Base-by-base conservation (phyloP, 345 rosid genomes). In the Xanthoceras sorbifolium region DNA sequence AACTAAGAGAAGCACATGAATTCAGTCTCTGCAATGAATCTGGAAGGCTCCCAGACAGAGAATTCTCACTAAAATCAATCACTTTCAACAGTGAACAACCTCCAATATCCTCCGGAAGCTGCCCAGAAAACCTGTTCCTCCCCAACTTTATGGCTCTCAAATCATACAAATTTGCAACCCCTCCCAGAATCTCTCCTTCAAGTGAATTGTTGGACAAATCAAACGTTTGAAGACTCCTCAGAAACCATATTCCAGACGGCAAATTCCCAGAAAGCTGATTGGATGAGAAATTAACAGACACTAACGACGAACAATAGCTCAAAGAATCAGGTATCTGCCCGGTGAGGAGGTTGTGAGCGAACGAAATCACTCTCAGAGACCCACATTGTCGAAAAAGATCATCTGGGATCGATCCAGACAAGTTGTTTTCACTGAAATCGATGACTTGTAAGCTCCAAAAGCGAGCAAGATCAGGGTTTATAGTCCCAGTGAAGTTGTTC, bases 331-430 rank as follows among this genome's bases (percentile, higher is more conserved):
- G 98, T 72, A 95, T 83, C 67, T 81, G 66, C 60, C 99, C 97
- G 0, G 87, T 86, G 31, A 95, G 90, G 44, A 77, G 82, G 85
- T 95, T 95, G 32, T 75, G 62, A 0, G 97, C 98, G 34, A 95
- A 82, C 3, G 98, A 92, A 65, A 93, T 82, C 14, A 84, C 85
- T 67, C 82, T 84, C 40, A 95, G 78, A 22, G 92, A 87, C 81
- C 94, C 91, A 78, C 98, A 95, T 88, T 95, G 94, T 77, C 83
- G 64, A 32, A 95, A 95, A 59, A 95, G 82, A 22, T 83, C 93
- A 32, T 84, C 83, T 2, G 97, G 97, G 73, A 95, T 80, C 65
- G 85, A 29, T 44, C 98, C 99, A 3, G 92, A 87, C 34, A 93
- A 86, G 71, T 80, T 71, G 61, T 93, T 96, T 17, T 84, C 84